phyloP scores from a whole-genome alignment of 139 green algal genomes.

The Spirogloea muscicola region DNA sequence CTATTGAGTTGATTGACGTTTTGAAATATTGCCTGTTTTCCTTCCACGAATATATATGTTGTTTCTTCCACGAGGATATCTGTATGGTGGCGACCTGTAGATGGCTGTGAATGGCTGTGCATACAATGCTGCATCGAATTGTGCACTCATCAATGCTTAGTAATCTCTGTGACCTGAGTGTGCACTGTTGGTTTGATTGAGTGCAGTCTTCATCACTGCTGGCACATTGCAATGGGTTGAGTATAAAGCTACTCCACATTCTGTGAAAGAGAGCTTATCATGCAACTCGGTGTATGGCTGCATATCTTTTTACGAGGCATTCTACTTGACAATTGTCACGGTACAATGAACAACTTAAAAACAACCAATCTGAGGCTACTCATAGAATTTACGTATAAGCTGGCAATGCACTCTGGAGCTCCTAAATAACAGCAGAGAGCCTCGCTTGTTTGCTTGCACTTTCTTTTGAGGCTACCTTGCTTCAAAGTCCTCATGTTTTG shows the following conservation, averaged over 20 bases:
- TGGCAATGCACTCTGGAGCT: not conserved
- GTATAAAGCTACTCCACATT: not conserved
- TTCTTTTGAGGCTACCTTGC: no score
- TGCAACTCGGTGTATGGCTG: constrained; percentile 2
- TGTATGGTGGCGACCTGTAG: not conserved
- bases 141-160: not conserved
- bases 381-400: not conserved
- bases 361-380: not conserved
- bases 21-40: not conserved
- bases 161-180: not conserved
- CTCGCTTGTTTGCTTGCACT: not conserved
- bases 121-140: no score
- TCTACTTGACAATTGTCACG: constrained; percentile 26
- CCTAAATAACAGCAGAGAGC: not conserved
- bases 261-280: not conserved
- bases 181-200: not conserved
- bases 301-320: constrained; percentile 4
- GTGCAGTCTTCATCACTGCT: constrained; percentile 19
- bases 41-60: not conserved
- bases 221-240: constrained; percentile 11
- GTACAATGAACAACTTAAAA: not conserved
- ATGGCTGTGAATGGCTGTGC: not conserved
- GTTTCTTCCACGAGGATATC: not conserved
- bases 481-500: not conserved
- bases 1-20: not conserved